These are phyloP conservation scores for Eragrostis tef DNA, from an alignment of 202 grass and related monocot species.

Conservation along the genomic window DNA sequence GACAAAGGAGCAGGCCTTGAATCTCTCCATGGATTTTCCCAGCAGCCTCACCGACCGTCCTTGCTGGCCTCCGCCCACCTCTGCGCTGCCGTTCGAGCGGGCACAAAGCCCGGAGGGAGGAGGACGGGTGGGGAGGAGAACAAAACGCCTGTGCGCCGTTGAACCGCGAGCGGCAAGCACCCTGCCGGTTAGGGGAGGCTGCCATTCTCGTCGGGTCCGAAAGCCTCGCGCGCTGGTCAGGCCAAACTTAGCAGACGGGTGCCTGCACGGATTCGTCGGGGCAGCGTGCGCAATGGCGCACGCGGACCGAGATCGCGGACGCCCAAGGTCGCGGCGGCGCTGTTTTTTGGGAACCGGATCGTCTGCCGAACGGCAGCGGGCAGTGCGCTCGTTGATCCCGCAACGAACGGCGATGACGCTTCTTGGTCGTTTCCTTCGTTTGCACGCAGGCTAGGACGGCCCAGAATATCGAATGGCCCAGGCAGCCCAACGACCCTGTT, in stretches of 20 bases:
- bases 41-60: background rate
- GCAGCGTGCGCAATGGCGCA: background rate
- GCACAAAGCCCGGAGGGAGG: background rate
- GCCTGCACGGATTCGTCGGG: background rate
- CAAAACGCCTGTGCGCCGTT: background rate
- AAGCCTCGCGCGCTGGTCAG: background rate
- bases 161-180: slow-evolving; percentile 27
- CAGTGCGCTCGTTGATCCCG: too few relatives aligned
- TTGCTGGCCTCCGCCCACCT: slow-evolving; percentile 1
- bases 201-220: slow-evolving; percentile 29
- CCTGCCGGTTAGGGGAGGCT: slow-evolving; percentile 10
- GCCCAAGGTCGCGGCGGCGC: background rate
- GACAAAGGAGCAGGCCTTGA: slow-evolving; percentile 34
- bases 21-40: slow-evolving; percentile 23
- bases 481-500: too few relatives aligned
- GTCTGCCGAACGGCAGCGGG: too few relatives aligned
- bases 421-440: too few relatives aligned
- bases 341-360: too few relatives aligned
- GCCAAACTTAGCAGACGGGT: slow-evolving; percentile 35
- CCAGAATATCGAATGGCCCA: too few relatives aligned
- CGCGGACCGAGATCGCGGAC: background rate
- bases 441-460: too few relatives aligned
- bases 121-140: background rate
- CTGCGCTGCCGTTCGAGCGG: background rate
- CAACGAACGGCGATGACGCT: too few relatives aligned